Evolutionary conservation across 495 filamentous ascomycete species (phyloP).

Genomic region (Tetracladium marchalianum): DNA sequence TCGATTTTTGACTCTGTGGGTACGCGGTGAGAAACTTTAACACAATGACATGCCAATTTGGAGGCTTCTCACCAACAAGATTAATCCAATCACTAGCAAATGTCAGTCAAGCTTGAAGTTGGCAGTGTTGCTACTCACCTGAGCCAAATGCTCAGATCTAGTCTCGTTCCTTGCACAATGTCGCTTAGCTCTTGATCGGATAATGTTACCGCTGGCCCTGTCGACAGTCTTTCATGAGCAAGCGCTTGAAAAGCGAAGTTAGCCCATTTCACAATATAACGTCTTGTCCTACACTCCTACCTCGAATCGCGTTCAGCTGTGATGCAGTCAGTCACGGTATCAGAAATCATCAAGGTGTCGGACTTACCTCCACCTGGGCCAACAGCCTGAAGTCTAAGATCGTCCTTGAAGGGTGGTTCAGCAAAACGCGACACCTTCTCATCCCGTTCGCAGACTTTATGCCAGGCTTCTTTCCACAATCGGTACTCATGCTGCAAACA

Average conservation of each 20-base stretch:
- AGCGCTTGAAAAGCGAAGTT: not conserved
- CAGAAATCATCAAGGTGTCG: conserved; percentile 6
- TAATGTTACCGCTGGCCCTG: not conserved
- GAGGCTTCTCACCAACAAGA: conserved; percentile 27
- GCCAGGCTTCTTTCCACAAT: conserved; percentile 38
- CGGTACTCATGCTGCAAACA: conserved; percentile 32
- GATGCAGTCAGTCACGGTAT: not conserved
- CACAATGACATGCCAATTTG: too few species aligned
- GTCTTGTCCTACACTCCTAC: conserved; percentile 3
- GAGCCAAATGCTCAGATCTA: conserved; percentile 38
- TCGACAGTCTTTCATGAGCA: conserved; percentile 11
- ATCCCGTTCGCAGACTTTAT: conserved; percentile 30
- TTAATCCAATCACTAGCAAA: conserved; percentile 32
- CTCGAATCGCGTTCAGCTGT: conserved; percentile 34
- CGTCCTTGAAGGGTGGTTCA: conserved; percentile 32
- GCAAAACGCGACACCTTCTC: conserved; percentile 32
- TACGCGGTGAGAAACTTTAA: too few species aligned
- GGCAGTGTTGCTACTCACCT: conserved; percentile 21
- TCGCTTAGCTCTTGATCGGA: conserved; percentile 24
- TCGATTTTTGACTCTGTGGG: conserved; percentile 1
- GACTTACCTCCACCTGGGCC: conserved; percentile 39
- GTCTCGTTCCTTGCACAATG: conserved; percentile 33
- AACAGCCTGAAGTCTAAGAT: conserved; percentile 38
- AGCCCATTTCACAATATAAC: not conserved
- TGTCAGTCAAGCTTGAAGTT: not conserved